Percentiles rank a stretch among this genome's conserved stretches.
Evolutionary conservation across 1,139 yeast genomes (phyloP).

Genomic region (Lodderomyces pseudojiufengensis): DNA sequence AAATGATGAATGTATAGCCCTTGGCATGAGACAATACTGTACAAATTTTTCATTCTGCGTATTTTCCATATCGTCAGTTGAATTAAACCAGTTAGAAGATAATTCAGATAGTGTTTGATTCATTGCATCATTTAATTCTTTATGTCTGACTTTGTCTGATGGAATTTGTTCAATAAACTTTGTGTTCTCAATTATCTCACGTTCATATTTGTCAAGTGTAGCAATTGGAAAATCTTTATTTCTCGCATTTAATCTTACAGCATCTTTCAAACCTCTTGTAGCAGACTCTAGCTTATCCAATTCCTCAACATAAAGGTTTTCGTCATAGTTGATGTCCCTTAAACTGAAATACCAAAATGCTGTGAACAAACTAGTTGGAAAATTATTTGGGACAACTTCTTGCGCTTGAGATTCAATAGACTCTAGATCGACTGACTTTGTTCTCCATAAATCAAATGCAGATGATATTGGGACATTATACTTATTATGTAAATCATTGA

Average conservation of each 20-base stretch:
- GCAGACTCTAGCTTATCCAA: constrained; percentile 34
- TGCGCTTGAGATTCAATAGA: not conserved
- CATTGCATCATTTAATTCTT: constrained; percentile 18
- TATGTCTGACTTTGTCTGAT: constrained; percentile 30
- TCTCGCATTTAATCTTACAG: constrained; percentile 25
- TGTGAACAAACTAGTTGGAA: constrained; percentile 41
- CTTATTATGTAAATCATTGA: constrained; percentile 43
- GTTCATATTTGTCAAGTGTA: constrained; percentile 23
- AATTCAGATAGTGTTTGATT: constrained; percentile 14
- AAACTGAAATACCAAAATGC: constrained; percentile 74
- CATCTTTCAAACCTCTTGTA: constrained; percentile 30
- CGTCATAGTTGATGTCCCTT: constrained; percentile 66
- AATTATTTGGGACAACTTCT: constrained; percentile 1
- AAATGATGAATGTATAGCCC: constrained; percentile 74
- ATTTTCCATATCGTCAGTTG: constrained; percentile 7
- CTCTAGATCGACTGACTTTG: constrained; percentile 16
- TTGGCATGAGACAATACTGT: constrained; percentile 68
- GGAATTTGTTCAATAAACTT: constrained; percentile 23
- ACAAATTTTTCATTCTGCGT: constrained; percentile 32
- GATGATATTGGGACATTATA: constrained; percentile 60
- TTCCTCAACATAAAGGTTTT: constrained; percentile 50
- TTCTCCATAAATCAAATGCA: constrained; percentile 82
- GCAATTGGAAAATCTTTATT: constrained; percentile 28
- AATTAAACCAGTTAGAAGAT: constrained; percentile 25
- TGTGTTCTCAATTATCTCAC: constrained; percentile 28